phyloP scores from a whole-genome alignment of 208 protist genomes.

The Leishmania aethiopica region DNA sequence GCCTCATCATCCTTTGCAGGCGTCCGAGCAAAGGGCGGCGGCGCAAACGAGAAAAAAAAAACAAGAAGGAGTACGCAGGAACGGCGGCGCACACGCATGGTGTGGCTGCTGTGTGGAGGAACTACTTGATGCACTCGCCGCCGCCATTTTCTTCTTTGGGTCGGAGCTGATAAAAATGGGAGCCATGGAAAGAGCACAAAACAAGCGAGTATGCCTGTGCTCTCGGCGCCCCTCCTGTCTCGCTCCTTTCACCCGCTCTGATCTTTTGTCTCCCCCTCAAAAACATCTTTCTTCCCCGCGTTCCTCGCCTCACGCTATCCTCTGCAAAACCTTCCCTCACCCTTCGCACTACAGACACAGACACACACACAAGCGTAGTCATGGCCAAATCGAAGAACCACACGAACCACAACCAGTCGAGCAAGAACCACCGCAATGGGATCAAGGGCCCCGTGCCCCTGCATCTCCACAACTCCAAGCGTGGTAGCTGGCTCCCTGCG shows the following conservation, averaged over 20 bases:
- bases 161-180: not conserved
- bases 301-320: not conserved
- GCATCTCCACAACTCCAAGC: constrained; percentile 79
- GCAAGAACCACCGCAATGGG: constrained; percentile 93
- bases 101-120: not conserved
- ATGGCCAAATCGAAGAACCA: constrained; percentile 96
- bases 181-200: not conserved
- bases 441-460: constrained; percentile 83
- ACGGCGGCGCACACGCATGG: not conserved
- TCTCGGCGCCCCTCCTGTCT: too few species aligned
- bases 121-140: not conserved
- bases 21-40: not conserved
- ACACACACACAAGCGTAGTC: constrained; percentile 12
- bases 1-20: not conserved
- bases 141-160: not conserved
- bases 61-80: not conserved
- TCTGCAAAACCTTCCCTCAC: not conserved
- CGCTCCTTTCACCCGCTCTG: not conserved
- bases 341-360: constrained; percentile 16
- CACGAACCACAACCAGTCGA: constrained; percentile 94
- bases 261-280: not conserved
- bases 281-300: not conserved
- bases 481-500: constrained; percentile 79
- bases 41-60: too few species aligned
- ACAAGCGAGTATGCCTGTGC: not conserved